A percentile compares a stretch with the other conserved stretches of the same genome.
Evolutionary conservation across 495 filamentous ascomycete genomes (phyloP).

Genomic region (Tricharina praecox): DNA sequence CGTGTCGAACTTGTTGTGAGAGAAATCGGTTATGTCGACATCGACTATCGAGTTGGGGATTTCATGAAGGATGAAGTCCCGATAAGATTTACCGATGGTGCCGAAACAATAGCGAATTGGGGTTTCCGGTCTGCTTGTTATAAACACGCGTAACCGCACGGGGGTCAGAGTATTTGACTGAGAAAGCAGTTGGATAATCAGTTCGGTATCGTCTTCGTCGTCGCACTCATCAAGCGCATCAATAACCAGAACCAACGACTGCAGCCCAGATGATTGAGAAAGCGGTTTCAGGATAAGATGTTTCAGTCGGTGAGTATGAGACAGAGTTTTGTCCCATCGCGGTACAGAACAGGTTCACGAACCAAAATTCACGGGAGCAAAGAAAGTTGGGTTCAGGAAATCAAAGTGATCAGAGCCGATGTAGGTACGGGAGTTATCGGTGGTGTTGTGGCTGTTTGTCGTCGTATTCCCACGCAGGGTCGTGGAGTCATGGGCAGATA

Average conservation of each 20-base stretch:
- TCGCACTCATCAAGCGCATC: conserved; percentile 30
- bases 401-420: no score
- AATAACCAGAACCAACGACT: conserved; percentile 21
- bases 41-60: conserved; percentile 1
- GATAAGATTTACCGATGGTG: conserved; percentile 7
- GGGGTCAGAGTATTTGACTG: conserved; percentile 11
- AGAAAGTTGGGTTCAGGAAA: no score
- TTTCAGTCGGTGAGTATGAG: conserved; percentile 12
- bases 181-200: conserved; percentile 24
- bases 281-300: conserved; percentile 15
- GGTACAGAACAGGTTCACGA: no score
- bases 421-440: no score
- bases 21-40: background rate
- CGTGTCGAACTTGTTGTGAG: background rate
- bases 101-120: conserved; percentile 21
- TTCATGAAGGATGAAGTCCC: conserved; percentile 16
- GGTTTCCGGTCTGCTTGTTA: conserved; percentile 29
- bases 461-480: no score
- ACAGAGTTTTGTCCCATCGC: conserved; percentile 10
- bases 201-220: conserved; percentile 13
- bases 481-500: no score
- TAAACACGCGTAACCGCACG: conserved; percentile 23
- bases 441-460: no score
- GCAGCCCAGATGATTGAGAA: background rate
- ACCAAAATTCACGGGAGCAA: no score